phyloP scores from a whole-genome alignment of 78 protist genomes.

The Andalucia godoyi region DNA sequence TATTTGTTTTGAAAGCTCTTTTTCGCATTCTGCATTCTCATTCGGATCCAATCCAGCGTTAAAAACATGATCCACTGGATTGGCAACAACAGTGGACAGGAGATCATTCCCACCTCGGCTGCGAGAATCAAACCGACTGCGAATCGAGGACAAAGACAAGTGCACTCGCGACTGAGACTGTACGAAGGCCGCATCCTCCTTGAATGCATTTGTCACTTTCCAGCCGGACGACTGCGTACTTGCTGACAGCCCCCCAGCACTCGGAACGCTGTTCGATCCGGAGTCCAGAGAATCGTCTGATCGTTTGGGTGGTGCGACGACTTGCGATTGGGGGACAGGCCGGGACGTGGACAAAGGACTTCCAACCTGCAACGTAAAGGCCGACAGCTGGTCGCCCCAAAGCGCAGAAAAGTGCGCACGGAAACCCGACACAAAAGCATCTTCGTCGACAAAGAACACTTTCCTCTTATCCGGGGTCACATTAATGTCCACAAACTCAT shows the following conservation, averaged over 20 bases:
- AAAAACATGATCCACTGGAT: too few species aligned
- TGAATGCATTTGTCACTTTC: too few species aligned
- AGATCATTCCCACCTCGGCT: background rate
- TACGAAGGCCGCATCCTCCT: too few species aligned
- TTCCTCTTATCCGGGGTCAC: constrained; percentile 91
- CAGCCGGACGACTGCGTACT: too few species aligned
- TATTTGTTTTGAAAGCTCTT: background rate
- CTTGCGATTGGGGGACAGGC: background rate
- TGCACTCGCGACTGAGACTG: too few species aligned
- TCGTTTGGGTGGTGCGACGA: background rate
- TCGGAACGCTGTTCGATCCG: too few species aligned
- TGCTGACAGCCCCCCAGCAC: too few species aligned
- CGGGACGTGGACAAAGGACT: background rate
- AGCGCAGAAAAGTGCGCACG: background rate
- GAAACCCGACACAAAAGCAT: background rate
- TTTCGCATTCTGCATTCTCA: background rate
- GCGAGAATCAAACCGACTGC: background rate
- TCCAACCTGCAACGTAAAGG: background rate
- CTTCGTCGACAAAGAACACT: constrained; percentile 46
- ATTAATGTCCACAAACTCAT: constrained; percentile 1
- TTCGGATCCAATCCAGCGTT: background rate
- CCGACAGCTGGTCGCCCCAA: background rate
- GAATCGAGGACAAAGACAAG: background rate
- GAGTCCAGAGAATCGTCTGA: background rate
- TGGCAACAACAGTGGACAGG: too few species aligned